phyloP scores from a whole-genome alignment of 1,284 basidiomycete genomes.

The Leucocoprinus gongylophorus region DNA sequence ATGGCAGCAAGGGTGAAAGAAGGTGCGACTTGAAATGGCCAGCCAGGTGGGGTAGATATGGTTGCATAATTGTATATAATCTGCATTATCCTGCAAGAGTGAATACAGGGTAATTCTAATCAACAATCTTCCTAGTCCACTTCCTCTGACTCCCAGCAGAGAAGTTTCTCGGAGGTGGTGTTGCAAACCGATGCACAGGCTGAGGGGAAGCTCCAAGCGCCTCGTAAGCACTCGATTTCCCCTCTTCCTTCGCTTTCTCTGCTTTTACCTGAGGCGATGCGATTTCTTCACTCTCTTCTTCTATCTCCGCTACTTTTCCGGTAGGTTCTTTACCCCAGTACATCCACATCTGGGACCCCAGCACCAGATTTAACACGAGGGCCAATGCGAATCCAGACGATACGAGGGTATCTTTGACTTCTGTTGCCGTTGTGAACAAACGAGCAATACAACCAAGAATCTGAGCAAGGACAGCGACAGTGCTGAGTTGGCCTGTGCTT shows the following conservation, averaged over 20 bases:
- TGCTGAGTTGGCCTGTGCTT: slow-evolving; percentile 86
- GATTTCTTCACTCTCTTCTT: slow-evolving; percentile 19
- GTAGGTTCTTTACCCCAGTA: slow-evolving; percentile 62
- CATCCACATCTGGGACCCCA: slow-evolving; percentile 75
- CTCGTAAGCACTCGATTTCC: slow-evolving; percentile 10
- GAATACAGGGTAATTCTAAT: slow-evolving; percentile 6
- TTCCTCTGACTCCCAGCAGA: slow-evolving; percentile 10
- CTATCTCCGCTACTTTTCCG: slow-evolving; percentile 19
- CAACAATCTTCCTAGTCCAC: slow-evolving; percentile 11
- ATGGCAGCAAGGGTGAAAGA: background rate
- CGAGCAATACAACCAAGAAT: slow-evolving; percentile 81
- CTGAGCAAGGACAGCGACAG: slow-evolving; percentile 81
- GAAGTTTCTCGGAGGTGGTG: slow-evolving; percentile 10
- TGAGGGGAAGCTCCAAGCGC: slow-evolving; percentile 1
- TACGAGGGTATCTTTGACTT: slow-evolving; percentile 76
- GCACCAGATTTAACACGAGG: slow-evolving; percentile 68
- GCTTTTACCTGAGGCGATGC: slow-evolving; percentile 17
- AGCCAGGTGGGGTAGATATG: background rate
- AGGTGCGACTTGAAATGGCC: background rate
- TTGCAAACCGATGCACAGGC: slow-evolving; percentile 9
- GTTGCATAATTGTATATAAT: background rate
- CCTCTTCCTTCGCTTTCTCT: slow-evolving; percentile 24
- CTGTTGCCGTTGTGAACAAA: slow-evolving; percentile 83
- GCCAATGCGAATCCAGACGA: slow-evolving; percentile 77
- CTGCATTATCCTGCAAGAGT: background rate